Evolutionary conservation across 2,329 filamentous ascomycete genomes (phyloP).

Genomic region (Verticillium dahliae): DNA sequence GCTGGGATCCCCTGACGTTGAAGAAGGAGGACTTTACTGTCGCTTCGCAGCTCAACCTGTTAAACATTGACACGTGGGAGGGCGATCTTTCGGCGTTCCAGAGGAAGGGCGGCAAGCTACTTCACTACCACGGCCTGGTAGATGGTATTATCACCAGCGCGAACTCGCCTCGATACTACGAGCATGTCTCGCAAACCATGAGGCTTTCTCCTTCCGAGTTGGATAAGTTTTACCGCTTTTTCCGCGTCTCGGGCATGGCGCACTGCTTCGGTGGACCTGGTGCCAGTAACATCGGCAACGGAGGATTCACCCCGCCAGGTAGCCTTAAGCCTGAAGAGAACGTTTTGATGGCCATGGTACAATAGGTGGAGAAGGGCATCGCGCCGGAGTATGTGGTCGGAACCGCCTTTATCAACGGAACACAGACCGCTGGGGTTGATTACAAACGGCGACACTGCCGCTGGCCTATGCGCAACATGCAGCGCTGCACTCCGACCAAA

Average conservation of each 20-base stretch:
- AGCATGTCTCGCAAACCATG: constrained; percentile 38
- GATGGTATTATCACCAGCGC: constrained; percentile 35
- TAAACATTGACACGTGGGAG: constrained; percentile 27
- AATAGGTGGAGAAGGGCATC: constrained; percentile 37
- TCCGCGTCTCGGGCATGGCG: constrained; percentile 43
- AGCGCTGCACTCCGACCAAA: too few relatives aligned
- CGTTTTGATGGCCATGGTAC: constrained; percentile 35
- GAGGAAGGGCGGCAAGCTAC: constrained; percentile 32
- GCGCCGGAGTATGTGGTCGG: constrained; percentile 33
- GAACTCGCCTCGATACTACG: constrained; percentile 40
- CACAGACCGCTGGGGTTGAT: constrained; percentile 15
- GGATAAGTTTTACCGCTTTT: constrained; percentile 41
- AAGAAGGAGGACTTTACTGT: constrained; percentile 26
- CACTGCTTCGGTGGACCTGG: constrained; percentile 42
- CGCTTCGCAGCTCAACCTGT: constrained; percentile 27
- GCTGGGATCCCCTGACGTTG: constrained; percentile 26
- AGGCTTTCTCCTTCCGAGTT: constrained; percentile 20
- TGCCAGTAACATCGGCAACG: constrained; percentile 23
- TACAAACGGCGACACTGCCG: constrained; percentile 26
- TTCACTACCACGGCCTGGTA: constrained; percentile 38
- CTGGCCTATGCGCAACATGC: constrained; percentile 24
- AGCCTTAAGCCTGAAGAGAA: constrained; percentile 30
- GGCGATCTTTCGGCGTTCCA: constrained; percentile 31
- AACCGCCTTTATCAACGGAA: constrained; percentile 22
- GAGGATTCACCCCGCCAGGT: constrained; percentile 8